phyloP scores from a whole-genome alignment of 2,329 filamentous ascomycete genomes.

The Alternaria postmessia region DNA sequence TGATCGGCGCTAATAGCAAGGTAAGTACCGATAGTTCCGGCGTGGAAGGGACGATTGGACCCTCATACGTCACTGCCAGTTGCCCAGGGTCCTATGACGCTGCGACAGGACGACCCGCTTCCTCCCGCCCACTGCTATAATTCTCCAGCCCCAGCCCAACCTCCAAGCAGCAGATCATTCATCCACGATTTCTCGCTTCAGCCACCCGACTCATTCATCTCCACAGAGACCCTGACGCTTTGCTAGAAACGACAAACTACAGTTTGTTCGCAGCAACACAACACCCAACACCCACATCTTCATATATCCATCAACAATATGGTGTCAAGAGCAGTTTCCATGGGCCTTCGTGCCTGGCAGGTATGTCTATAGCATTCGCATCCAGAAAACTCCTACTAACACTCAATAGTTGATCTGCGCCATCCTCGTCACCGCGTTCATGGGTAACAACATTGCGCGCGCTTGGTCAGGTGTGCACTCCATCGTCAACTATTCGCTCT shows the following conservation, averaged over 20 bases:
- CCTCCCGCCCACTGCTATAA: slow-evolving; percentile 30
- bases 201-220: slow-evolving; percentile 5
- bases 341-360: slow-evolving; percentile 54
- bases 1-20: slow-evolving; percentile 16
- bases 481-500: slow-evolving; percentile 71
- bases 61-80: slow-evolving; percentile 13
- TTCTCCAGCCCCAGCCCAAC: slow-evolving; percentile 12
- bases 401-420: slow-evolving; percentile 64
- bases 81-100: slow-evolving; percentile 35
- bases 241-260: slow-evolving; percentile 9
- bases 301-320: slow-evolving; percentile 37
- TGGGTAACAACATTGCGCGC: slow-evolving; percentile 69
- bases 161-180: slow-evolving; percentile 7
- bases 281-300: slow-evolving; percentile 4
- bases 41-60: slow-evolving; percentile 15
- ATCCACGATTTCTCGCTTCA: slow-evolving; percentile 8
- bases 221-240: slow-evolving; percentile 21
- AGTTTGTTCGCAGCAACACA: slow-evolving; percentile 9
- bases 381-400: background rate
- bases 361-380: slow-evolving; percentile 34
- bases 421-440: slow-evolving; percentile 66
- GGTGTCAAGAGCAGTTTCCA: slow-evolving; percentile 52
- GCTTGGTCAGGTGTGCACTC: slow-evolving; percentile 62
- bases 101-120: slow-evolving; percentile 23
- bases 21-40: slow-evolving; percentile 21